Percentiles rank a stretch among this genome's conserved stretches.
phyloP scores from a whole-genome alignment of 768 basidiomycete genomes.

The Russula sp. region DNA sequence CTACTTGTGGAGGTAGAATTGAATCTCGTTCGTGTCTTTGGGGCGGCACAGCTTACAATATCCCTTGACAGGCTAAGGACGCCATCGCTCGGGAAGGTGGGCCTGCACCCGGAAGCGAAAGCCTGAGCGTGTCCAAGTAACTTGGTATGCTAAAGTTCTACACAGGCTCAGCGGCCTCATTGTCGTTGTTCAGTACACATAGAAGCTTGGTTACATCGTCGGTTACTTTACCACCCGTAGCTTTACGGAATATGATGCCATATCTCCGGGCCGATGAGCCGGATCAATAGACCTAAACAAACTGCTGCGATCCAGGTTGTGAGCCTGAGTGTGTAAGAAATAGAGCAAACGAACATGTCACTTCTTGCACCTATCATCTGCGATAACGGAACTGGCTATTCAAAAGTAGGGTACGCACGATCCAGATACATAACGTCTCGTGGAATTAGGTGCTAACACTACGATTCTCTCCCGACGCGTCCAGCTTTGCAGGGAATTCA shows the following conservation, averaged over 20 bases:
- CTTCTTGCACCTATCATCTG: constrained; percentile 91
- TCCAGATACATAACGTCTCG: neutral
- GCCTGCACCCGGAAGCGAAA: constrained; percentile 15
- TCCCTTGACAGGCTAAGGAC: constrained; percentile 30
- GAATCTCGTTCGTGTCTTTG: neutral
- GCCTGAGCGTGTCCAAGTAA: neutral
- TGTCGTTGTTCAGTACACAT: no score
- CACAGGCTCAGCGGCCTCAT: no score
- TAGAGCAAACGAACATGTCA: constrained; percentile 49
- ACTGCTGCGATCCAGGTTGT: neutral
- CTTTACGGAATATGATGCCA: no score
- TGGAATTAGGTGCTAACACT: neutral
- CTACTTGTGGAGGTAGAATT: constrained; percentile 47
- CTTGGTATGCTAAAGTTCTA: neutral
- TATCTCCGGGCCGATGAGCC: constrained; percentile 1
- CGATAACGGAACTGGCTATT: constrained; percentile 96
- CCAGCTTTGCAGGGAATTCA: constrained; percentile 94
- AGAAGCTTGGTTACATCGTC: no score
- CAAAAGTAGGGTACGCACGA: constrained; percentile 86
- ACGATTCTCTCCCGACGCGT: neutral
- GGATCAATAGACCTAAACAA: constrained; percentile 22
- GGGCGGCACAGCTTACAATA: neutral
- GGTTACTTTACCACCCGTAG: no score
- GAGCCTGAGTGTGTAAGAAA: no score
- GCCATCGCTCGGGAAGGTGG: constrained; percentile 24